These are phyloP conservation scores for Ophiognomonia clavigignenti-juglandacearum DNA, from an alignment of 2,329 filamentous ascomycete genomes.

Conservation along the genomic window DNA sequence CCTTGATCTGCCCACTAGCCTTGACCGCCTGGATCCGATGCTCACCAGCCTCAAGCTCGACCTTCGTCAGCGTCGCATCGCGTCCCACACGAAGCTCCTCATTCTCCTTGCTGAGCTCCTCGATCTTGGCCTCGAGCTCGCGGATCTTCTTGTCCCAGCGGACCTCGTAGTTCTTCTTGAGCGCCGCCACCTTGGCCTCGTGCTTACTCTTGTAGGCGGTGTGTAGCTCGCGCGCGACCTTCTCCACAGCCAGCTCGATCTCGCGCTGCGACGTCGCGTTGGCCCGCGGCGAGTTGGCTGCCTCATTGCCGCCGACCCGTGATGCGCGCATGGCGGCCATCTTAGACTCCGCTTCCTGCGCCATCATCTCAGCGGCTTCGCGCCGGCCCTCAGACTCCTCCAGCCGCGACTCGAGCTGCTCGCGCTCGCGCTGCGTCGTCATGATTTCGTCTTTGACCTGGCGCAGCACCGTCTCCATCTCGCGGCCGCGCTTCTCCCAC, in stretches of 20 bases:
- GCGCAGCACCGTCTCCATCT: constrained; percentile 77
- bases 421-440: constrained; percentile 71
- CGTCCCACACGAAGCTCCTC: constrained; percentile 64
- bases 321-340: constrained; percentile 65
- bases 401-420: constrained; percentile 69
- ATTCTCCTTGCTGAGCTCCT: constrained; percentile 67
- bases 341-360: constrained; percentile 70
- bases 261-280: constrained; percentile 44
- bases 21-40: constrained; percentile 54
- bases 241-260: constrained; percentile 80
- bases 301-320: constrained; percentile 44
- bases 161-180: constrained; percentile 80
- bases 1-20: constrained; percentile 62
- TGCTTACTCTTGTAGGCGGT: constrained; percentile 95
- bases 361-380: constrained; percentile 69
- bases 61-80: constrained; percentile 60
- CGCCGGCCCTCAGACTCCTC: constrained; percentile 72
- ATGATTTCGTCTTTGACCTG: constrained; percentile 80
- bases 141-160: constrained; percentile 85
- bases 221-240: constrained; percentile 91
- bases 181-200: constrained; percentile 86
- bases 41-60: constrained; percentile 43
- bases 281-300: constrained; percentile 30
- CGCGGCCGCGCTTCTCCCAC: constrained; percentile 80
- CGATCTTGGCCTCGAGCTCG: constrained; percentile 69